Evolutionary conservation across 257 asterid species (phyloP), one percentile per base, ranked within the genome.

Genomic region (Catharanthus roseus): DNA sequence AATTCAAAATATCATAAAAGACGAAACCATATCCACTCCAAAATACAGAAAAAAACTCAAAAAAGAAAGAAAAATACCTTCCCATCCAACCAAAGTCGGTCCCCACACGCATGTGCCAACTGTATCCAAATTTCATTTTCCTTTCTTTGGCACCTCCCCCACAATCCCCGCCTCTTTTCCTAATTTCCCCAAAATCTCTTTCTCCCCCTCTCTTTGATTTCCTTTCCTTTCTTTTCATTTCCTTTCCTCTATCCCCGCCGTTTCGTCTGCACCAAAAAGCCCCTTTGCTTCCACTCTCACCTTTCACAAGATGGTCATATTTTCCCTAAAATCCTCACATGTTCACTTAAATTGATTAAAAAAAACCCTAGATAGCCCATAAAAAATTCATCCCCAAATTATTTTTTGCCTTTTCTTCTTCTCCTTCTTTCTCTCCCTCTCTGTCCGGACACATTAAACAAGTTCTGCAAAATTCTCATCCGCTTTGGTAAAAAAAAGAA

Each of bases 241-340:
- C 3, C 41, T 33, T 13, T 29, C 82, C 85, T 61, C 63, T 24
- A 72, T 75, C 81, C 44, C 83, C 83, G 83, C 81, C 85, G 85
- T 61, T 67, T 70, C 72, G 49, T 74, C 80, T 61, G 67, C 70
- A n/a, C 58, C 10, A 49, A 65, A 65, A 55, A 38, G 49, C n/a
- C 26, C 47, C 2, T 18, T 24, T 12, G 29, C 42, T 38, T 16
- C 36, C 41, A 24, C 42, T 15, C 26, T n/a, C 47, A 53, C 34
- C 31, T 3, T 68, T 55, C 19, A 9, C 54, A 63, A 70, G 19
- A 24, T n/a, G 53, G 29, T 29, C 51, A 1, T 49, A 38, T 51
- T 60, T 41, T 61, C 60, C 54, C 67, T 7, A n/a, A 47, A 51
- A 38, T 28, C 53, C 57, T 26, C 33, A 60, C 57, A 54, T 28